Conservation (phyloP, 208 protist genomes). For the Wallacemonas sp. region DNA sequence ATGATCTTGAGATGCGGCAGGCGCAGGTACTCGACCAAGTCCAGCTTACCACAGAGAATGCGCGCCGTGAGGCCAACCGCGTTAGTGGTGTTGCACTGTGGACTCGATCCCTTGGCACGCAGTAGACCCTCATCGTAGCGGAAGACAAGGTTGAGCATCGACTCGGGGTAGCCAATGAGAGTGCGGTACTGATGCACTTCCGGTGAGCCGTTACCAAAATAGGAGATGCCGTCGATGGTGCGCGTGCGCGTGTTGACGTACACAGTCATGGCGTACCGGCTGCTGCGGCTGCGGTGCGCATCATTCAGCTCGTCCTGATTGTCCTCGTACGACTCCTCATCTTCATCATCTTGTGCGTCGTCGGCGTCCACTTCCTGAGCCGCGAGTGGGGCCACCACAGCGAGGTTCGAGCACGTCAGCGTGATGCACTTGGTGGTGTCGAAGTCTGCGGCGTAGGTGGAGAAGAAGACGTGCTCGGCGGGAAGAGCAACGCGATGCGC, state of each 20-base stretch:
- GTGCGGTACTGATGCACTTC: constrained; percentile 78
- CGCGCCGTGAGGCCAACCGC: constrained; percentile 39
- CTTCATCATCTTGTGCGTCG: not conserved
- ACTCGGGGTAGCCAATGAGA: constrained; percentile 83
- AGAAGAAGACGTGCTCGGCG: constrained; percentile 38
- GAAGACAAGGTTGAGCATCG: constrained; percentile 78
- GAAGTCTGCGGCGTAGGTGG: constrained; percentile 23
- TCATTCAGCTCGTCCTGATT: not conserved
- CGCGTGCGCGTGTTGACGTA: constrained; percentile 68
- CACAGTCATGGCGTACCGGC: constrained; percentile 55
- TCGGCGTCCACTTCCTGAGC: not conserved
- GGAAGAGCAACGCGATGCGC: constrained; percentile 60
- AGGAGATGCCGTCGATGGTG: constrained; percentile 77
- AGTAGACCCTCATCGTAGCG: constrained; percentile 63
- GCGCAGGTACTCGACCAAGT: constrained; percentile 78
- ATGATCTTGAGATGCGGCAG: constrained; percentile 69
- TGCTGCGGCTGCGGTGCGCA: constrained; percentile 14
- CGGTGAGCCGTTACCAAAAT: constrained; percentile 75
- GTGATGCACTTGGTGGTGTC: not conserved
- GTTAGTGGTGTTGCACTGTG: constrained; percentile 6
- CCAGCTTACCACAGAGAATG: constrained; percentile 42
- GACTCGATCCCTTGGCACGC: constrained; percentile 4
- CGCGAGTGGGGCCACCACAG: constrained; percentile 3
- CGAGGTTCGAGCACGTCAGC: constrained; percentile 9
- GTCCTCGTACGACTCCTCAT: not conserved